Percentiles rank a stretch among this genome's conserved stretches.
phyloP scores from a whole-genome alignment of 2,329 filamentous ascomycete species.

The Lecanosticta acicola region DNA sequence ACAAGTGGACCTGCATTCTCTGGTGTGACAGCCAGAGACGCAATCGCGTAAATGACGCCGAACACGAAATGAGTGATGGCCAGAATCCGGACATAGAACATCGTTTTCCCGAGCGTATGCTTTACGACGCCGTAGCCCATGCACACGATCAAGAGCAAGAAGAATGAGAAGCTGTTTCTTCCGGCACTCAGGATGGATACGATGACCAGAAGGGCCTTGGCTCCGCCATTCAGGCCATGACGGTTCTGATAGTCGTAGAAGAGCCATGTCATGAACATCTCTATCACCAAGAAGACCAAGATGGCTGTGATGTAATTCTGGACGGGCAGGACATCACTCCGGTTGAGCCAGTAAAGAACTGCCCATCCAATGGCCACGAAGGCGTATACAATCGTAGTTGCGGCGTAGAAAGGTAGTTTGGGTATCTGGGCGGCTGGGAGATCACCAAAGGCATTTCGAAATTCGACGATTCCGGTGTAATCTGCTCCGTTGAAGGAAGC shows the following conservation, averaged over 20 bases:
- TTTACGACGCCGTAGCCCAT: constrained; percentile 99
- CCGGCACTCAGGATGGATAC: constrained; percentile 92
- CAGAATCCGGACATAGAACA: constrained; percentile 88
- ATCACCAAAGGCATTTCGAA: constrained; percentile 94
- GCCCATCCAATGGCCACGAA: constrained; percentile 84
- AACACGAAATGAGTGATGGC: constrained; percentile 93
- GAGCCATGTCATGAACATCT: constrained; percentile 98
- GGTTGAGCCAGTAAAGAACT: constrained; percentile 91
- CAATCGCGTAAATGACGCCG: constrained; percentile 85
- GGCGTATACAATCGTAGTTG: constrained; percentile 87
- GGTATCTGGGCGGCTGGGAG: constrained; percentile 92
- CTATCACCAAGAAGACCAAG: constrained; percentile 83
- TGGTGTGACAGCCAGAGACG: constrained; percentile 80
- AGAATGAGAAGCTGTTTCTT: constrained; percentile 97
- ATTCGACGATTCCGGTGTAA: constrained; percentile 79
- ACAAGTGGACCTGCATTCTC: constrained; percentile 86
- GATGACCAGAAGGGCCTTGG: constrained; percentile 80
- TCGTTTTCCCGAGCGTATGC: constrained; percentile 80
- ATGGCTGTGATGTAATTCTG: constrained; percentile 99
- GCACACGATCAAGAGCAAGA: constrained; percentile 93
- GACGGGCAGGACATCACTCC: constrained; percentile 87
- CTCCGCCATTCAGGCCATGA: constrained; percentile 73
- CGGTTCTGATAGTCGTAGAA: constrained; percentile 97
- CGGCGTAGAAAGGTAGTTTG: constrained; percentile 95
- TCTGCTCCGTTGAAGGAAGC: constrained; percentile 55